Evolutionary conservation across 805 yeast genomes (phyloP), one percentile per base, ranked within the genome.

Genomic region (Candida fluviatilis): DNA sequence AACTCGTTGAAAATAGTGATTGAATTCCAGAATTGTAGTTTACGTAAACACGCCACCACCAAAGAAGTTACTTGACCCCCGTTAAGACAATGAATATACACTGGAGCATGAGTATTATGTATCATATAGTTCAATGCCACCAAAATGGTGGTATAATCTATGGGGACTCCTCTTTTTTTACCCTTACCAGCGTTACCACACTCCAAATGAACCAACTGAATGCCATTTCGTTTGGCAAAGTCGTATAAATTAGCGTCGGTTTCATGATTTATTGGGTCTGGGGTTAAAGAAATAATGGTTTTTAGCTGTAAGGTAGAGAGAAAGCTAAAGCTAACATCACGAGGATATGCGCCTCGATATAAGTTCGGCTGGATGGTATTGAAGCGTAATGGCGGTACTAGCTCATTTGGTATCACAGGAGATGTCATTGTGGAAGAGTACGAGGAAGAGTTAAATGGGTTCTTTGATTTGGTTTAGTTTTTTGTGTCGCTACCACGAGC

Each of bases 21-120:
- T 5, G 85, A 75, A 7, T 93, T 82, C 99, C 99, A 93, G 49
- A 83, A 78, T 18, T 87, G 84, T 14, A 85, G 62, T 48, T 85
- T 85, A 25, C 99, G 63, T 27, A 89, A 62, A 55, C 97, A 89
- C 3, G 96, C 98, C 17, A 91, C 75, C 1, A 87, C 78, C 33
- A 93, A 65, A 17, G 91, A 78, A 0, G 95, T 86, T 2, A 86
- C 83, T 46, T 87, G 89, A 7, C 95, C 89, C 0, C 97, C 98
- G 54, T 88, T 90, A 18, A 81, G 64, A 58, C 98, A 91, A 59
- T 91, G 96, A 4, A 91, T 57, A 55, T 84, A 90, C 2, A 84
- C 66, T 0, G 97, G 96, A 8, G 81, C 75, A 46, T 71, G 64
- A 14, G 73, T 71, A 17, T 69, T 64, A 51, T 83, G 78, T 11